Conservation (phyloP, 1,284 basidiomycete genomes). For the Gastroboletus turbinatus region DNA sequence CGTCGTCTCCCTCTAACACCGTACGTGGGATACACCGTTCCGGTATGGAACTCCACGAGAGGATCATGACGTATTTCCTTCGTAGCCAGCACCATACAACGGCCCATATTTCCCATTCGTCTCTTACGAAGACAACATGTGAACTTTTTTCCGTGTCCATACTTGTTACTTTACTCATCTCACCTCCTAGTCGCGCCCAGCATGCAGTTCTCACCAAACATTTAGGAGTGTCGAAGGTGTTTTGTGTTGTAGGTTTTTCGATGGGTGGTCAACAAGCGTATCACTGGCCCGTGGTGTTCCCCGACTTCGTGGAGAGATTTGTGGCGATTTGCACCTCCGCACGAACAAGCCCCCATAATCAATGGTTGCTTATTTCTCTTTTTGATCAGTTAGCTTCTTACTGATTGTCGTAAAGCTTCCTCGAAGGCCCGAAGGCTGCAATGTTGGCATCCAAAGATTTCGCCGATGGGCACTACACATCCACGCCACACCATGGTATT, state of each 20-base stretch:
- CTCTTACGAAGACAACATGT: constrained; percentile 61
- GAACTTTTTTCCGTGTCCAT: constrained; percentile 16
- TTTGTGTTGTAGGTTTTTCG: constrained; percentile 56
- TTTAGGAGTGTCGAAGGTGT: constrained; percentile 48
- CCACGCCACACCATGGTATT: constrained; percentile 34
- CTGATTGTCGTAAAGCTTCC: constrained; percentile 31
- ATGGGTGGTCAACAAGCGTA: constrained; percentile 59
- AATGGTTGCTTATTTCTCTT: constrained; percentile 26
- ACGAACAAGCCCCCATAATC: constrained; percentile 41
- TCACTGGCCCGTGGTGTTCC: constrained; percentile 36
- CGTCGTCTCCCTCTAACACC: constrained; percentile 63
- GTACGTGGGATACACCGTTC: constrained; percentile 27
- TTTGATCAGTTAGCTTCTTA: background rate
- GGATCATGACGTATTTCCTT: background rate
- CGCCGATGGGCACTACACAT: constrained; percentile 36
- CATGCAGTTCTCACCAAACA: constrained; percentile 51
- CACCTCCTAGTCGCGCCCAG: constrained; percentile 48
- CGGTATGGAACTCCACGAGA: background rate
- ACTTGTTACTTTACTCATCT: background rate
- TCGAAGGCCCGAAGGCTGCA: constrained; percentile 41
- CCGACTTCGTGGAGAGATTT: constrained; percentile 39
- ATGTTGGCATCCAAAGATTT: constrained; percentile 38
- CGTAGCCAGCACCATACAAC: constrained; percentile 40
- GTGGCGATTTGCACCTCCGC: constrained; percentile 39
- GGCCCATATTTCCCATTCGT: constrained; percentile 43